Evolutionary conservation across 148 eudicot genomes (phyloP).

Genomic region (Camellia granthamiana): DNA sequence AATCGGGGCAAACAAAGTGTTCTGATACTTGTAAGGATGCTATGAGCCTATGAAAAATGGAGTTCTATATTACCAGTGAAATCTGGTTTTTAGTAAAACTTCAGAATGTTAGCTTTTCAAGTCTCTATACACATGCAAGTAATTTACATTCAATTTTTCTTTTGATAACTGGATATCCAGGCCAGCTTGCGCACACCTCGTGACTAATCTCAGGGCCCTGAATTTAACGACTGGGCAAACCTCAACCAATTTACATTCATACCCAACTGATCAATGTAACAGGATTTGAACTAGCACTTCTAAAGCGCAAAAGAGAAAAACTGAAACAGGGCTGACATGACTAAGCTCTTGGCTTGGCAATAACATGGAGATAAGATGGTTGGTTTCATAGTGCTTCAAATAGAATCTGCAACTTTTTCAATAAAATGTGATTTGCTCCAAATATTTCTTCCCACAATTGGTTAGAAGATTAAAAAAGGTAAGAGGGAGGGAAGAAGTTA

Average conservation of each 20-base stretch:
- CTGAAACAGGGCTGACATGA: neutral
- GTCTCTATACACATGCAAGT: neutral
- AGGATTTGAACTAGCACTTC: neutral
- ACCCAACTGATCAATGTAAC: neutral
- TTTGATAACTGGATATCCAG: too few relatives aligned
- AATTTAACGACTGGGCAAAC: too few relatives aligned
- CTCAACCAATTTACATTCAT: neutral
- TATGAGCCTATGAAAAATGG: neutral
- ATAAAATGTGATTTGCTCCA: neutral
- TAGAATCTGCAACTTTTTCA: neutral
- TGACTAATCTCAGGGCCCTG: too few relatives aligned
- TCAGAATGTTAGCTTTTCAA: neutral
- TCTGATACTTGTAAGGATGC: neutral
- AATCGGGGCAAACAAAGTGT: neutral
- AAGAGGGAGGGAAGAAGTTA: neutral
- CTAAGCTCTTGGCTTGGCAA: neutral
- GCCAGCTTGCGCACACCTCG: too few relatives aligned
- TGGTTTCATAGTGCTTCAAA: neutral
- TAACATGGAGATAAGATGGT: neutral
- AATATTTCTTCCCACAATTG: neutral
- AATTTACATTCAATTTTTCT: neutral
- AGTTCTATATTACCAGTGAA: neutral
- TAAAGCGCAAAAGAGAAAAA: neutral
- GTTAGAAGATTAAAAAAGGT: neutral
- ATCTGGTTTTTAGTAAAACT: neutral